Percentiles rank a stretch among this genome's conserved stretches.
Conservation (phyloP, 352 stramenopile genomes). For the Phytophthora rubi region DNA sequence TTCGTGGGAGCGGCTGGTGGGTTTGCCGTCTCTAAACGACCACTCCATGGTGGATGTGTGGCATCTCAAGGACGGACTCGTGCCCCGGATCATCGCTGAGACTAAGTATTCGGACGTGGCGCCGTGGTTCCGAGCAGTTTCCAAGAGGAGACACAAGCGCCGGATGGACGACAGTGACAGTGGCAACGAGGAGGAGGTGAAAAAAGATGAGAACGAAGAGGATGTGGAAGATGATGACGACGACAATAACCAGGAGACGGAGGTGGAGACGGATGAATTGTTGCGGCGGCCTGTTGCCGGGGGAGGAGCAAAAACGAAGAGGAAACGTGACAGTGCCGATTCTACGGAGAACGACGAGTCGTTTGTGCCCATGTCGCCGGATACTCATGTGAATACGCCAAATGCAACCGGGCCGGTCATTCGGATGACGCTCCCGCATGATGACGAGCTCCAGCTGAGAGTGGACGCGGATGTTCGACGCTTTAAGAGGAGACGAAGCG, state of each 20-base stretch:
- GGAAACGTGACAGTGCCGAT: conserved; percentile 51
- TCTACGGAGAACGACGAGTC: conserved; percentile 70
- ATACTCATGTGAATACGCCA: conserved; percentile 76
- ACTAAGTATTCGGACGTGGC: conserved; percentile 70
- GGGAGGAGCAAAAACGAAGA: conserved; percentile 45
- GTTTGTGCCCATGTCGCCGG: conserved; percentile 59
- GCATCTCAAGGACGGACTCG: conserved; percentile 62
- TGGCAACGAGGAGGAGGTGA: conserved; percentile 54
- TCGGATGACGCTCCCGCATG: conserved; percentile 66
- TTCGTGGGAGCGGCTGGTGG: conserved; percentile 68
- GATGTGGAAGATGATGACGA: conserved; percentile 67
- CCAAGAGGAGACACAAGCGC: conserved; percentile 45
- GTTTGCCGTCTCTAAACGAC: conserved; percentile 56
- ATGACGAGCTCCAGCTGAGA: conserved; percentile 43
- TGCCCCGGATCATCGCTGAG: conserved; percentile 61
- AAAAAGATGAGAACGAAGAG: conserved; percentile 67
- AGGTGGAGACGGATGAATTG: conserved; percentile 56
- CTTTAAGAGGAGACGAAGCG: conserved; percentile 64
- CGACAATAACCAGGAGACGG: conserved; percentile 49
- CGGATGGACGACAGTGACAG: conserved; percentile 48
- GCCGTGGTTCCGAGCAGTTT: conserved; percentile 61
- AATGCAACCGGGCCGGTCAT: conserved; percentile 52
- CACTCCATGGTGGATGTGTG: conserved; percentile 81
- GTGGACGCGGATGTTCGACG: conserved; percentile 53
- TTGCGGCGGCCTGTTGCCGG: conserved; percentile 30